Base-by-base conservation (phyloP, 441 rosid genomes). In the Pelargonium myrrhifolium region DNA sequence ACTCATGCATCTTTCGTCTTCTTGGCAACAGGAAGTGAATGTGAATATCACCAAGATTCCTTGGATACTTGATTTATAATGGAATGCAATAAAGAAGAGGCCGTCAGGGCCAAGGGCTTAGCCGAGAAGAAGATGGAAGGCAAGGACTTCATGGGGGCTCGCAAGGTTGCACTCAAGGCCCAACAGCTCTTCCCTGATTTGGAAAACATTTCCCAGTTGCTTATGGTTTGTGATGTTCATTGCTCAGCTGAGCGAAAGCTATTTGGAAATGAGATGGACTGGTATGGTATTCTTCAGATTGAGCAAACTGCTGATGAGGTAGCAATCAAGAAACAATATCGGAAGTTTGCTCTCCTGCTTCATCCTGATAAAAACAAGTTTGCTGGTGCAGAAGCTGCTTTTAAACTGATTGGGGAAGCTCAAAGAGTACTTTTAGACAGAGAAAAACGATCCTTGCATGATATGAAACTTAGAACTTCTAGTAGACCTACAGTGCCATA, bases 321-420 rank as follows among this genome's bases (percentile, higher is more conserved):
- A 35, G 64, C 84, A 26, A 91, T 94, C 74, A 91, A 80, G 88
- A 94, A 91, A 78, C 97, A 91, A 82, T 94, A 87, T 66, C 82
- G 75, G 75, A 94, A 86, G 83, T 80, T 86, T 68, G 99, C 99
- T 24, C 89, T 94, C 61, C 76, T 65, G 64, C 96, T 93, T 62
- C 99, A 93, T 75, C 99, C 97, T 2, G 99, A 93, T 80, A 93
- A n/a, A n/a, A n/a, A n/a, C n/a, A 93, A 85, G 72, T 83, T 91
- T 70, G 88, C 97, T 60, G 97, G 99, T 15, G 96, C 99, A 7
- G 99, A 94, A 80, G 79, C 91, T 75, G 99, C 99, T 62, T 94
- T 91, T 75, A 89, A 94, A 79, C 75, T 81, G 70, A 81, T 91
- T 68, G 96, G 89, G 35, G 96, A 94, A 74, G 99, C 99, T 58